Base-by-base conservation (phyloP, 768 basidiomycete genomes). In the Psilocybe tampanensis region DNA sequence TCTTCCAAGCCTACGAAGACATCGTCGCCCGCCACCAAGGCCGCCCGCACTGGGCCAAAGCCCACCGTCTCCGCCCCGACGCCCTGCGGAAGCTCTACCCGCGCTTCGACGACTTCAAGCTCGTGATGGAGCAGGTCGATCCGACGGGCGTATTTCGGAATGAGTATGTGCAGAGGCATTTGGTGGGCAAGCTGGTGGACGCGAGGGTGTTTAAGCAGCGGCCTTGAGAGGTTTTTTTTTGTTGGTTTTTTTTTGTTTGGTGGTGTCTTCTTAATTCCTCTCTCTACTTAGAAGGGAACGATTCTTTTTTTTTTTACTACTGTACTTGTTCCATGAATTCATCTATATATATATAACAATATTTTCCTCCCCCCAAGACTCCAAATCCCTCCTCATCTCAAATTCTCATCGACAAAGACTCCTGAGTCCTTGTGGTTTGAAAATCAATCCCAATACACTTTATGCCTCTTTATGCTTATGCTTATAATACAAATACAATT, bases 11-110 rank as follows among this genome's bases (percentile, higher is more conserved):
- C 22, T 97, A 92, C 68, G 92, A 95, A 68, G 64, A 70, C 13
- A 88, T 95, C 64, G 68, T 95, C 56, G 69, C 76, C 19, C 79
- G 76, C 24, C 81, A 94, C 72, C 80, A 81, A 42, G 96, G 94
- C 6, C 81, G 92, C 45, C 95, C 96, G 8, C 96, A 98, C 75
- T 98, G 96, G 96, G 96, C 95, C 0, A 98, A 98, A 72, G 82
- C 92, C 19, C 96, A 98, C 69, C 74, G 75, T 21, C 79, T 95
- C 34, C 76, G 80, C 43, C 90, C 90, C 2, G 77, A 79, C 44
- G 72, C 76, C 29, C 80, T 97, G 52, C 82, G 83, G 50, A 67
- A 64, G 52, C 72, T 90, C 11, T 98, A 98, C 74, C 91, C 95
- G 19, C 81, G 77, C 58, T 97, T 94, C 72, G 83, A 86, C 62